Percentiles rank a stretch among this genome's conserved stretches.
These are phyloP conservation scores for Alternaria metachromatica DNA, from an alignment of 2,329 filamentous ascomycete genomes.

Conservation along the genomic window DNA sequence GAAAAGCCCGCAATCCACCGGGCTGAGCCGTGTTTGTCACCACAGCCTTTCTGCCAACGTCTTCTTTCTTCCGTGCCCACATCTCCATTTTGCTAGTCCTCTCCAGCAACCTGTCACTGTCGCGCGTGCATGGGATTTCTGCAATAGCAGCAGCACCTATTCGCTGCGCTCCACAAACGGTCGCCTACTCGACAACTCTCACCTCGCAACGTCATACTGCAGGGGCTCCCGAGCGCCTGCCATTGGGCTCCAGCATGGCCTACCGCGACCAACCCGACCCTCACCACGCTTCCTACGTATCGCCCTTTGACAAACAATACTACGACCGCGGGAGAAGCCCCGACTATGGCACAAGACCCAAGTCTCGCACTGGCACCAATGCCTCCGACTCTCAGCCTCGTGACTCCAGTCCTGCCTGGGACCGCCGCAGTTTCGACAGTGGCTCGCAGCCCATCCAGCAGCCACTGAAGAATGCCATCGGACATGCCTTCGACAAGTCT, in stretches of 20 bases:
- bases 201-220: slow-evolving; percentile 26
- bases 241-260: slow-evolving; percentile 24
- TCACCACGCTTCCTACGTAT: slow-evolving; percentile 18
- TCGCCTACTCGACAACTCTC: slow-evolving; percentile 10
- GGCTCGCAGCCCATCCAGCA: slow-evolving; percentile 50
- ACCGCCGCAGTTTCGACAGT: slow-evolving; percentile 8
- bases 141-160: slow-evolving; percentile 27
- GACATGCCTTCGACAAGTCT: slow-evolving; percentile 61
- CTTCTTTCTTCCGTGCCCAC: slow-evolving; percentile 7
- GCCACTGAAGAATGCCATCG: slow-evolving; percentile 64
- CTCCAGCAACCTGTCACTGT: slow-evolving; percentile 9
- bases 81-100: slow-evolving; percentile 6
- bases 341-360: slow-evolving; percentile 28
- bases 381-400: slow-evolving; percentile 37
- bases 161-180: slow-evolving; percentile 26
- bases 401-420: slow-evolving; percentile 10
- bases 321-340: slow-evolving; percentile 35
- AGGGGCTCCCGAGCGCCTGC: slow-evolving; percentile 12
- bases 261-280: slow-evolving; percentile 26
- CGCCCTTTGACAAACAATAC: slow-evolving; percentile 31
- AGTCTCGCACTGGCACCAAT: slow-evolving; percentile 38
- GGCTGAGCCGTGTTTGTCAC: slow-evolving; percentile 24
- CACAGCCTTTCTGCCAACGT: slow-evolving; percentile 9
- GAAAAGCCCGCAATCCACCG: slow-evolving; percentile 19
- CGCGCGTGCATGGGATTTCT: slow-evolving; percentile 28